phyloP scores from a whole-genome alignment of 371 early-diverging fungal genomes.

The Syncephalis plumigaleata region DNA sequence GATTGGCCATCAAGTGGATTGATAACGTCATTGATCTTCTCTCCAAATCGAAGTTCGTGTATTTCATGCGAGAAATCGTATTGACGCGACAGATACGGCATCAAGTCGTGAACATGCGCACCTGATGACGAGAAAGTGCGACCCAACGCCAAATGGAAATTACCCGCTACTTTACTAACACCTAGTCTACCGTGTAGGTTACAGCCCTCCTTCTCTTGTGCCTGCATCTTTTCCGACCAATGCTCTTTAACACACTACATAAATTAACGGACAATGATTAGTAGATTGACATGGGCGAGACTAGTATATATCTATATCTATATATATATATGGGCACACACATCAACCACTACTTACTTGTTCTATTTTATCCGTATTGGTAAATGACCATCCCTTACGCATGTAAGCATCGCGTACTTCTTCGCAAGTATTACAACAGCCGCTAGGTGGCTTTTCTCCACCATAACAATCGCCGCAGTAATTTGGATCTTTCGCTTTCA shows the following conservation, averaged over 20 bases:
- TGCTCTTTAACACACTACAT: conserved; percentile 76
- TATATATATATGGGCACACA: too few species aligned
- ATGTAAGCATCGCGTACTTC: conserved; percentile 78
- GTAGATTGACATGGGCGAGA: too few species aligned
- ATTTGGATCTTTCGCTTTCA: not conserved
- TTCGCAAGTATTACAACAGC: conserved; percentile 92
- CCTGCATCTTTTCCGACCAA: conserved; percentile 52
- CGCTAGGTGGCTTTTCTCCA: conserved; percentile 35
- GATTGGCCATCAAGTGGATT: conserved; percentile 56
- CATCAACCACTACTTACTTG: conserved; percentile 29
- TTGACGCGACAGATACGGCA: conserved; percentile 27
- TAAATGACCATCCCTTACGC: conserved; percentile 64
- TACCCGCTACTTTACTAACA: conserved; percentile 85
- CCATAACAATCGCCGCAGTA: conserved; percentile 90
- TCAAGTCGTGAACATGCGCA: conserved; percentile 77
- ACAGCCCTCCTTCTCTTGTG: conserved; percentile 80
- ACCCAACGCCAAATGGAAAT: conserved; percentile 89
- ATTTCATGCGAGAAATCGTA: conserved; percentile 73
- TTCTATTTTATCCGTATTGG: conserved; percentile 50
- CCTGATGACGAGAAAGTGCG: conserved; percentile 54
- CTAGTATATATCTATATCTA: too few species aligned
- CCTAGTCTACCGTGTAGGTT: conserved; percentile 58
- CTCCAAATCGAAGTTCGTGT: conserved; percentile 71
- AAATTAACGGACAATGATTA: not conserved
- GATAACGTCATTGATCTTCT: conserved; percentile 29